phyloP scores from a whole-genome alignment of 768 basidiomycete genomes.

The Clitopilus hobsonii region DNA sequence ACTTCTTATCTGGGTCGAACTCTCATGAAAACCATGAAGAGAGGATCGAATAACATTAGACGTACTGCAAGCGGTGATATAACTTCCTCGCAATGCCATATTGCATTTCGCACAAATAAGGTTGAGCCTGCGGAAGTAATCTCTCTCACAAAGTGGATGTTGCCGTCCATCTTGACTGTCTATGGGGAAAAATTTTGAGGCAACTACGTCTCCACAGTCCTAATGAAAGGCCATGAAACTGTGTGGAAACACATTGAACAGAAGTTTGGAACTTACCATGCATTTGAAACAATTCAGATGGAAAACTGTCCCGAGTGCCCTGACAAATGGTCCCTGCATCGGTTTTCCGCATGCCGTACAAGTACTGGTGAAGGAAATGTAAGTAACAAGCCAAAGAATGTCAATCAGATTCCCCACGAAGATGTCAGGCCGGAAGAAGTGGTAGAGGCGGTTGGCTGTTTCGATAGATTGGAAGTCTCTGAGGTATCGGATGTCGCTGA shows the following conservation, averaged over 20 bases:
- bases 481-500: constrained; percentile 57
- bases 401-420: constrained; percentile 36
- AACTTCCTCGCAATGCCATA: constrained; percentile 91
- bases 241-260: constrained; percentile 3
- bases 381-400: constrained; percentile 18
- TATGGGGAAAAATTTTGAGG: constrained; percentile 98
- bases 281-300: constrained; percentile 99
- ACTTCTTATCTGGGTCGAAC: constrained; percentile 81
- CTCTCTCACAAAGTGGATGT: constrained; percentile 94
- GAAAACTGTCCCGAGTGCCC: constrained; percentile 89
- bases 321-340: constrained; percentile 95
- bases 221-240: constrained; percentile 23
- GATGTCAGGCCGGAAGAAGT: constrained; percentile 52
- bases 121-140: constrained; percentile 94
- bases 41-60: constrained; percentile 11
- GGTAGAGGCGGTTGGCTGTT: constrained; percentile 50
- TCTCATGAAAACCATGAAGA: constrained; percentile 8
- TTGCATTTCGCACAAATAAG: constrained; percentile 96
- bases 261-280: constrained; percentile 72
- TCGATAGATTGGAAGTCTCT: constrained; percentile 29
- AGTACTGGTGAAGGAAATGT: constrained; percentile 37
- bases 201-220: constrained; percentile 97
- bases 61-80: constrained; percentile 97
- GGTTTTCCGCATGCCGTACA: constrained; percentile 75
- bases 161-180: constrained; percentile 87